Base-by-base conservation (phyloP, 1,139 yeast species). In the Suhomyces yuchorum region DNA sequence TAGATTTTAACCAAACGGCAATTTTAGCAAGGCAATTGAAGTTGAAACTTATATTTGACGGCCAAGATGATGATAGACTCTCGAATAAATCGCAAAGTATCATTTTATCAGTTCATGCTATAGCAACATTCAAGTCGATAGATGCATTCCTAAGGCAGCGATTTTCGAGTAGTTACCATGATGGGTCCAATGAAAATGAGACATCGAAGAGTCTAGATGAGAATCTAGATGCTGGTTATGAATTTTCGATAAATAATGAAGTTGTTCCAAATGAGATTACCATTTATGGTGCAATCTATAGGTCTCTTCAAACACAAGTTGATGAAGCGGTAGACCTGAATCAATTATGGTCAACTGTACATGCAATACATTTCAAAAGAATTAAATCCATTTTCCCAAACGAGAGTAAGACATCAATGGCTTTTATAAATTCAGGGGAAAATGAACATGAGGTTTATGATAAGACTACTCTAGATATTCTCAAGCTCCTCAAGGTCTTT, bases 51-150 rank as follows among this genome's bases (percentile, higher is more conserved):
- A 58, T 55, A 8, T 63, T 63, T 2, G 64, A 64, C n/a, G 70
- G 62, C 8, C 63, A 55, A 5, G 67, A 62, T 2, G 60, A 60
- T 20, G 42, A 37, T n/a, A 53, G 53, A 26, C 49, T 68, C 1
- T 72, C 77, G 1, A 58, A 65, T 1, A 61, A 59, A 7, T 58
- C 73, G 55, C 70, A 70, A 34, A 70, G 71, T 33, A 61, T 85
- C 59, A 67, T 82, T 30, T 68, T 91, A 17, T 78, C 92, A 15
- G 87, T 88, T n/a, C 97, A 91, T 62, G 96, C 96, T 0, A 85
- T 91, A 57, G 96, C 97, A 0, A 87, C 97, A 0, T 85, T 90
- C 61, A 80, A 78, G 50, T 81, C 92, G 1, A 75, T 92, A 36
- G 85, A 82, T 44, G 78, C 82, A 1, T 90, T 88, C 58, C 67